Percentiles rank a stretch among this genome's conserved stretches.
These are phyloP conservation scores for Pseudocercospora vitis DNA, from an alignment of 2,329 filamentous ascomycete genomes.

Conservation along the genomic window DNA sequence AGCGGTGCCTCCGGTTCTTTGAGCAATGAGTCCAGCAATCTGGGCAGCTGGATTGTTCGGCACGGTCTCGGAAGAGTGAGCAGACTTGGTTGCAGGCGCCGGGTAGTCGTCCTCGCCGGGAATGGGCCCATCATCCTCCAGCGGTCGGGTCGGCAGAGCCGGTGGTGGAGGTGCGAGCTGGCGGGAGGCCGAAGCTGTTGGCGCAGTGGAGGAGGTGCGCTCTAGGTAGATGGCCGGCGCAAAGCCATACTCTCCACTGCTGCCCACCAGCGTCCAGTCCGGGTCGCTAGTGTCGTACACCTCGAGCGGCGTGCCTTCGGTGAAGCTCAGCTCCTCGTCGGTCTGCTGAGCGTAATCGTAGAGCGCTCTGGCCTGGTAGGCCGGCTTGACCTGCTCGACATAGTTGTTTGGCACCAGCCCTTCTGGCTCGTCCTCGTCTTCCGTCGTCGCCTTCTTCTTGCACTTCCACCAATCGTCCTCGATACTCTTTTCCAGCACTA, in stretches of 20 bases:
- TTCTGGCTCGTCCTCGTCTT: conserved; percentile 87
- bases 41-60: conserved; percentile 57
- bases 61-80: conserved; percentile 42
- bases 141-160: conserved; percentile 35
- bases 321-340: conserved; percentile 94
- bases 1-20: conserved; percentile 44
- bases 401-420: conserved; percentile 94
- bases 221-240: conserved; percentile 97
- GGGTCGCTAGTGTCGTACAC: conserved; percentile 90
- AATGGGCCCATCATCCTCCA: conserved; percentile 39
- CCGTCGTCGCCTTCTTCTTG: conserved; percentile 76
- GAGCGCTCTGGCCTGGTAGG: conserved; percentile 79
- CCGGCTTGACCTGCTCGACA: conserved; percentile 74
- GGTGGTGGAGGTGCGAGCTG: conserved; percentile 45
- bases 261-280: conserved; percentile 92
- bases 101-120: conserved; percentile 45
- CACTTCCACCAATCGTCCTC: conserved; percentile 92
- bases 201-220: conserved; percentile 53
- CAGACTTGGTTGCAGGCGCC: conserved; percentile 47
- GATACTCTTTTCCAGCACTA: conserved; percentile 76
- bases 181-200: conserved; percentile 39
- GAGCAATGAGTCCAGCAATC: conserved; percentile 55
- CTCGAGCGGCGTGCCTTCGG: conserved; percentile 77
- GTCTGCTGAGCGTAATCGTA: conserved; percentile 97
- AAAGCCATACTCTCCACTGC: conserved; percentile 85